These are phyloP conservation scores for Zopfia rhizophila DNA, from an alignment of 2,329 filamentous ascomycete species.

Conservation along the genomic window DNA sequence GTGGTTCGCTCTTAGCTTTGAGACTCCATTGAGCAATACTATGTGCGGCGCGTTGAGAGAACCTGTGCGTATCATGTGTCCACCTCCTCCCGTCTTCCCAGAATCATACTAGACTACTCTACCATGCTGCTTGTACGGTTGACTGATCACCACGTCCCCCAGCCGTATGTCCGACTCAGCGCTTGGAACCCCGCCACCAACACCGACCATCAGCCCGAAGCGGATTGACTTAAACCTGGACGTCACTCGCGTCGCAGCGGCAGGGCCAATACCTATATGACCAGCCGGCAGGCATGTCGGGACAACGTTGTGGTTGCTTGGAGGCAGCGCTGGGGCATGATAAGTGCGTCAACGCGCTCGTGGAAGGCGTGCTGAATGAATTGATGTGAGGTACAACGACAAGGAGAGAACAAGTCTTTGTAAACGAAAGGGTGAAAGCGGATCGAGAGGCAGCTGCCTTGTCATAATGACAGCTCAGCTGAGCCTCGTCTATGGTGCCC, in stretches of 20 bases:
- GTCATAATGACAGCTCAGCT: no score
- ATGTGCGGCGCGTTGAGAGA: constrained; percentile 1
- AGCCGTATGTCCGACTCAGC: constrained; percentile 9
- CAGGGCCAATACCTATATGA: no score
- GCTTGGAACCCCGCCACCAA: background rate
- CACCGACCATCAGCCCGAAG: constrained; percentile 32
- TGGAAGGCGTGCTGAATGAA: no score
- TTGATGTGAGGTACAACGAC: no score
- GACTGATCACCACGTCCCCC: background rate
- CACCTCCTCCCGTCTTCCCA: background rate
- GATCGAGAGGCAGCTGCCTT: no score
- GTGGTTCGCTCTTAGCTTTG: constrained; percentile 8
- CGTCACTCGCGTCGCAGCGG: constrained; percentile 34
- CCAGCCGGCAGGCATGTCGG: no score
- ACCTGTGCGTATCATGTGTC: constrained; percentile 6
- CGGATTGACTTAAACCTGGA: constrained; percentile 33
- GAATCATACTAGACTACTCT: background rate
- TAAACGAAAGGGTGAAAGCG: no score
- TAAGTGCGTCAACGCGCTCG: no score
- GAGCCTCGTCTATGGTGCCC: no score
- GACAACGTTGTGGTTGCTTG: no score
- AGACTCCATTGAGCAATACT: constrained; percentile 5
- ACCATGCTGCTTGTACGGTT: background rate
- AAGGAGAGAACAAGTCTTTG: no score
- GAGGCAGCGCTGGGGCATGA: no score